These are phyloP conservation scores for Penicillium tannophilum DNA, from an alignment of 495 filamentous ascomycete genomes.

Conservation along the genomic window DNA sequence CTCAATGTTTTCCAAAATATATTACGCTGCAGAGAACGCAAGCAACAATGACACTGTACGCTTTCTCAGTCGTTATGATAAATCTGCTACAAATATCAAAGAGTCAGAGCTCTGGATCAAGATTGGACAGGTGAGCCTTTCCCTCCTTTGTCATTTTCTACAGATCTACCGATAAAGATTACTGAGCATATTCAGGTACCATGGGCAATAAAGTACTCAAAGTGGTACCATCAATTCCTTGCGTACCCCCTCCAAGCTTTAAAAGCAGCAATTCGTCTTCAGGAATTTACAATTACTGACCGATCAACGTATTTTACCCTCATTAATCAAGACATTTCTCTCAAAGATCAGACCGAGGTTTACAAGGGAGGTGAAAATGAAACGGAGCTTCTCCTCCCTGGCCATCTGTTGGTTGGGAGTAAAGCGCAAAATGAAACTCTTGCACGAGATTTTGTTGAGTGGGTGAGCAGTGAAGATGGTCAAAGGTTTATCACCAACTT, in stretches of 20 bases:
- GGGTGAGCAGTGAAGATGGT: too few species aligned
- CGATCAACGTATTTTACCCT: constrained; percentile 39
- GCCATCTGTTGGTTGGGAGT: constrained; percentile 20
- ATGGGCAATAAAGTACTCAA: constrained; percentile 42
- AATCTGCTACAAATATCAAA: constrained; percentile 51
- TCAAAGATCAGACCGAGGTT: constrained; percentile 31
- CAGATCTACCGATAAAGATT: too few species aligned
- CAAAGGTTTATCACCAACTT: too few species aligned
- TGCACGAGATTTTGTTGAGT: too few species aligned
- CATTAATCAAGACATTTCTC: constrained; percentile 13
- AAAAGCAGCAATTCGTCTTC: constrained; percentile 32
- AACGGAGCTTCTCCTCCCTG: constrained; percentile 41
- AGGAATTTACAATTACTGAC: constrained; percentile 49
- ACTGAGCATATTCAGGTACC: constrained; percentile 11
- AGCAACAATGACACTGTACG: constrained; percentile 27
- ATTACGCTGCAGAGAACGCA: constrained; percentile 25
- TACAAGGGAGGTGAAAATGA: constrained; percentile 40
- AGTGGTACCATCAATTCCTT: constrained; percentile 50
- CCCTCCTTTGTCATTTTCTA: too few species aligned
- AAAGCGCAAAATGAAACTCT: too few species aligned
- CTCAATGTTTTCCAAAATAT: constrained; percentile 32
- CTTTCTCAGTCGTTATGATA: constrained; percentile 47
- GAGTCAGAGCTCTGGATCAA: constrained; percentile 46
- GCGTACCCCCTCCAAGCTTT: constrained; percentile 47
- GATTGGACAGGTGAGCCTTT: constrained; percentile 39